Conservation (phyloP, 2,329 filamentous ascomycete genomes). For the Coniochaeta sp. region DNA sequence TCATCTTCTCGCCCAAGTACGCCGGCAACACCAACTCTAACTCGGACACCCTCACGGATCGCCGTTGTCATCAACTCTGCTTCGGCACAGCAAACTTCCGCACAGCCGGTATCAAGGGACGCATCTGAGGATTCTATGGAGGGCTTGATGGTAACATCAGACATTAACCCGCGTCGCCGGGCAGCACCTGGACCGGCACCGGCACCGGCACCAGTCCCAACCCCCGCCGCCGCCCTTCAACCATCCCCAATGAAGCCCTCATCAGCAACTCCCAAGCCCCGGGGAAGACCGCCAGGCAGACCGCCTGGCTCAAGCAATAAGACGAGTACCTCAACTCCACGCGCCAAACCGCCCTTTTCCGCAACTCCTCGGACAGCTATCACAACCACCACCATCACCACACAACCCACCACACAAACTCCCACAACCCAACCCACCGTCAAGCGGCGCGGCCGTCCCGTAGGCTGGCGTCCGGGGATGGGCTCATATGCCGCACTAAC, state of each 20-base stretch:
- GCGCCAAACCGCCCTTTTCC: background rate
- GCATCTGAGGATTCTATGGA: background rate
- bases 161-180: background rate
- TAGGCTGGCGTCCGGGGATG: conserved; percentile 34
- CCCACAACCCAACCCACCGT: background rate
- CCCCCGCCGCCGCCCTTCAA: background rate
- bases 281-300: background rate
- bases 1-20: too few relatives aligned
- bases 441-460: conserved; percentile 35
- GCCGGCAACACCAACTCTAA: background rate
- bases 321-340: too few relatives aligned
- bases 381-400: conserved; percentile 7
- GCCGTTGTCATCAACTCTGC: conserved; percentile 9
- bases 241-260: background rate
- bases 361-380: conserved; percentile 2
- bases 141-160: background rate
- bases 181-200: background rate
- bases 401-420: conserved; percentile 9
- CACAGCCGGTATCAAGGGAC: background rate
- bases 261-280: background rate
- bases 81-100: background rate
- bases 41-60: conserved; percentile 6
- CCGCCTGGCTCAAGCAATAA: too few relatives aligned
- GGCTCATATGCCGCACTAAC: conserved; percentile 17
- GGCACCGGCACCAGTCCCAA: background rate